Evolutionary conservation across 805 yeast species (phyloP).

Genomic region (Grigorovia yakushimaensis): DNA sequence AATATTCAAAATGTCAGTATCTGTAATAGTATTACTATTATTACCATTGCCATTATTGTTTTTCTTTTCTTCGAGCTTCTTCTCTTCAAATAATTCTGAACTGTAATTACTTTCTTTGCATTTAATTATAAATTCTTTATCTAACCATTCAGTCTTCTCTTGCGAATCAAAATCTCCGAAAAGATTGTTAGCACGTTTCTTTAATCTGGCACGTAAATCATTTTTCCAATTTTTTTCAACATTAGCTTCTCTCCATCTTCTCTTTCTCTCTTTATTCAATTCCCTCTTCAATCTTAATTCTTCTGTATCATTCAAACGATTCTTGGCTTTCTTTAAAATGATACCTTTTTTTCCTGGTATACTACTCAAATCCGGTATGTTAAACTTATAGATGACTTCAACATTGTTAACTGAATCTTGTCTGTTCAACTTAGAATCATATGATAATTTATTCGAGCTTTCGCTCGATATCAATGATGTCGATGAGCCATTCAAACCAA

Average conservation of each 20-base stretch:
- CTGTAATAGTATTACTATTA: conserved; percentile 15
- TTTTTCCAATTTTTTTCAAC: conserved; percentile 76
- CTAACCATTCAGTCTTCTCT: conserved; percentile 61
- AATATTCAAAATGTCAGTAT: conserved; percentile 23
- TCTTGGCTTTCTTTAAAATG: conserved; percentile 19
- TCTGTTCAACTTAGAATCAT: background rate
- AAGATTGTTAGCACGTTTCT: conserved; percentile 55
- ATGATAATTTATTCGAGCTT: background rate
- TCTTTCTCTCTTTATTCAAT: conserved; percentile 25
- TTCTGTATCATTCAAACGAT: conserved; percentile 14
- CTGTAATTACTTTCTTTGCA: conserved; percentile 3
- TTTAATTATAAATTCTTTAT: conserved; percentile 60
- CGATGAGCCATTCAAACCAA: background rate
- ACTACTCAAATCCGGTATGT: conserved; percentile 13
- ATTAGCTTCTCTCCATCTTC: conserved; percentile 41
- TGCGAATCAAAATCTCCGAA: conserved; percentile 54
- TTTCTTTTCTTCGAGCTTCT: conserved; percentile 4
- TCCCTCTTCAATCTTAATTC: conserved; percentile 17
- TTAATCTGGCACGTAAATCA: conserved; percentile 71
- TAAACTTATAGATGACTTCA: conserved; percentile 6
- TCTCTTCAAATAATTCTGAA: conserved; percentile 3
- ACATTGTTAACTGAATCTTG: background rate
- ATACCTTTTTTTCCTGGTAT: conserved; percentile 13
- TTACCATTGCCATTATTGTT: background rate
- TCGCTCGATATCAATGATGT: background rate